Evolutionary conservation across 2,329 filamentous ascomycete genomes (phyloP), one percentile per base, ranked within the genome.

Genomic region (Cercospora beticola): DNA sequence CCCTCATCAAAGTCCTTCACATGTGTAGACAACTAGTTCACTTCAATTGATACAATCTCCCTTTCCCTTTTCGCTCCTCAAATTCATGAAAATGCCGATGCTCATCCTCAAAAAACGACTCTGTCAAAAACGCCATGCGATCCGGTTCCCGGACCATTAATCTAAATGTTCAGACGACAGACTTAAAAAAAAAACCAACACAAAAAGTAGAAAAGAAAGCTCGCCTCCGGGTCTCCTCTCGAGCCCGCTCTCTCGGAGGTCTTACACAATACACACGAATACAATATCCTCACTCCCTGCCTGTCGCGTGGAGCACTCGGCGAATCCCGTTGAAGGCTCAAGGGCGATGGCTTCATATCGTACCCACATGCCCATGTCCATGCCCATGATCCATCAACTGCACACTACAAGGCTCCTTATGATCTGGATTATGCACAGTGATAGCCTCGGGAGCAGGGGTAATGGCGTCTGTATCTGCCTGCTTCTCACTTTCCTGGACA

Each of bases 321-420:
- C 36, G 5, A 1, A n/a, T 3, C 14, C 7, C 4, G 36, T 40
- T 1, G 16, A 5, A 40, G 36, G 5, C 2, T 40, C 36, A 40
- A 2, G 16, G 4, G 16, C 36, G 16, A 40, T 4, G 21, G 18
- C 46, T 5, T 54, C 49, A 65, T 33, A 33, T 59, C 2, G 54
- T 21, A 6, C 52, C 52, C n/a, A 65, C 33, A 23, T 65, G 46
- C 18, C 62, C 62, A n/a, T 64, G 62, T 12, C 60, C 60, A 18
- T 46, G 62, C 49, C 62, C 62, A 14, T 64, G 62, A 28, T 65
- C 62, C 36, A 65, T 36, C 33, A 65, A 46, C 23, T 59, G 30
- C 12, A 65, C 62, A 43, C 54, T 66, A 26, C 64, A 61, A 23
- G 58, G 40, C 40, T 66, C 64, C 64, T 66, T 66, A 30, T 62